Conservation (phyloP, 2,329 filamentous ascomycete species). For the Aspergillus tanneri region DNA sequence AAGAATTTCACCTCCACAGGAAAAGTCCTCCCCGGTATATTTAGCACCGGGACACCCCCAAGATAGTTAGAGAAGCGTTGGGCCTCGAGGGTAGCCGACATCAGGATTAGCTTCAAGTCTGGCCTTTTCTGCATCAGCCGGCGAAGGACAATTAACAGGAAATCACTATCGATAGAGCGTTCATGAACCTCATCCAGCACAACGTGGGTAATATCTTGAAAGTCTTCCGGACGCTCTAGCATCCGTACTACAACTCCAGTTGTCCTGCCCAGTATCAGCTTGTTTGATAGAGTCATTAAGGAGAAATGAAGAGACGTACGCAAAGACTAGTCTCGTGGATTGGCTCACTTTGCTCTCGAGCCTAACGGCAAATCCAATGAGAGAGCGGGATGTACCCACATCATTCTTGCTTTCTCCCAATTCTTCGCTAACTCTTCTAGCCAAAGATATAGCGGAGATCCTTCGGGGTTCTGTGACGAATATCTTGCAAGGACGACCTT, state of each 20-base stretch:
- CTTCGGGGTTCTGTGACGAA: slow-evolving; percentile 94
- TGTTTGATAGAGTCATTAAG: not conserved
- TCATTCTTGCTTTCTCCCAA: slow-evolving; percentile 81
- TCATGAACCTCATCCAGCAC: slow-evolving; percentile 98
- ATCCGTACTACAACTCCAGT: slow-evolving; percentile 95
- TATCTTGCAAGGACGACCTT: slow-evolving; percentile 81
- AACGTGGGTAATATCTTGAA: slow-evolving; percentile 87
- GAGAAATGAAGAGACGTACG: slow-evolving; percentile 52
- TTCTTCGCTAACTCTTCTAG: slow-evolving; percentile 89
- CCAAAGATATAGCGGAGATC: slow-evolving; percentile 93
- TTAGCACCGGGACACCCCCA: slow-evolving; percentile 78
- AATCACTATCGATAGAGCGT: slow-evolving; percentile 93
- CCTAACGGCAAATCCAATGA: slow-evolving; percentile 92
- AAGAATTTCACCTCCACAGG: slow-evolving; percentile 85
- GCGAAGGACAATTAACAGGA: slow-evolving; percentile 86
- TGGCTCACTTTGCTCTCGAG: slow-evolving; percentile 82
- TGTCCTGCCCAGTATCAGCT: slow-evolving; percentile 38
- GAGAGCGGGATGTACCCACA: slow-evolving; percentile 75
- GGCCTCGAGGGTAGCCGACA: slow-evolving; percentile 96
- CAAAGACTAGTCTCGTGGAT: slow-evolving; percentile 83
- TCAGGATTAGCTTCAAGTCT: slow-evolving; percentile 87
- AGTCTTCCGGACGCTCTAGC: slow-evolving; percentile 83
- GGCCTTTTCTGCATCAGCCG: slow-evolving; percentile 73
- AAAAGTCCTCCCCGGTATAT: slow-evolving; percentile 89
- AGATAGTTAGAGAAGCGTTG: slow-evolving; percentile 88